Evolutionary conservation across 2,329 filamentous ascomycete genomes (phyloP).

Genomic region (Lizonia empirigonia): DNA sequence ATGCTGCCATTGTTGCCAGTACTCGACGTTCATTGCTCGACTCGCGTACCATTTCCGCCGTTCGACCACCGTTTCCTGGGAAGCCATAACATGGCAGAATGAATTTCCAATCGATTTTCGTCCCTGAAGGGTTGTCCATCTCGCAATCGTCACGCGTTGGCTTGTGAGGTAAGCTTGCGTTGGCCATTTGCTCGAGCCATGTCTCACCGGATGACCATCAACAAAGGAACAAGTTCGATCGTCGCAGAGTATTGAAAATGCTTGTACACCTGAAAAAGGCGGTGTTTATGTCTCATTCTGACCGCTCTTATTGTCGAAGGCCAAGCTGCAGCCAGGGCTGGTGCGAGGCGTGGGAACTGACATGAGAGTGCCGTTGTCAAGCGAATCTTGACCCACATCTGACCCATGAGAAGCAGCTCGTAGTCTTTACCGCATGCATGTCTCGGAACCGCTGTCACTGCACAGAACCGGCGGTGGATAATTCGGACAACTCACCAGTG

Average conservation of each 20-base stretch:
- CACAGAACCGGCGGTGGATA: constrained; percentile 35
- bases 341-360: constrained; percentile 20
- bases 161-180: neutral
- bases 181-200: constrained; percentile 20
- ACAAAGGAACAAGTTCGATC: constrained; percentile 28
- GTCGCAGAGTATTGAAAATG: constrained; percentile 18
- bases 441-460: constrained; percentile 26
- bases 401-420: constrained; percentile 16
- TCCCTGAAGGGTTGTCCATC: neutral
- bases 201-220: constrained; percentile 27
- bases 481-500: constrained; percentile 37
- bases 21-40: neutral
- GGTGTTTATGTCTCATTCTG: constrained; percentile 39
- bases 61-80: neutral
- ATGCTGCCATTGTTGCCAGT: neutral
- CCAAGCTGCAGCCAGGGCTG: constrained; percentile 30
- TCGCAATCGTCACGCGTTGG: neutral
- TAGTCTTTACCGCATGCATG: constrained; percentile 16
- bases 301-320: constrained; percentile 31
- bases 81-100: neutral
- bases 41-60: neutral
- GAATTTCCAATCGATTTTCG: neutral
- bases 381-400: constrained; percentile 25
- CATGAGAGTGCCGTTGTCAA: constrained; percentile 10
- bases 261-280: constrained; percentile 19